These are phyloP conservation scores for Chlorencoelia australis DNA, from an alignment of 2,329 filamentous ascomycete genomes.

Conservation along the genomic window DNA sequence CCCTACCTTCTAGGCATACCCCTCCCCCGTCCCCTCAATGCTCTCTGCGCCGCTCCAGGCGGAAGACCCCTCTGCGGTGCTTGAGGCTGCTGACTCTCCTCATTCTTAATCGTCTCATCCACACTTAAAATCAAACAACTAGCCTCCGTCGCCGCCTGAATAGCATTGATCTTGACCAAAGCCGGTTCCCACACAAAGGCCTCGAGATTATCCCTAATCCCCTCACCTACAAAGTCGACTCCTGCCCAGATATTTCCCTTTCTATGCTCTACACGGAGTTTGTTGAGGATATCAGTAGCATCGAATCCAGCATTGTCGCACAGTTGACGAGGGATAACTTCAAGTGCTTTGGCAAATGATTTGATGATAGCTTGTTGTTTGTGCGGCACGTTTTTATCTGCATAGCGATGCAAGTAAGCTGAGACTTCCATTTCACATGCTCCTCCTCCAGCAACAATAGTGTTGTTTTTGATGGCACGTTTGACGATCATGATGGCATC, in stretches of 20 bases:
- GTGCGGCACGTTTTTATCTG: conserved; percentile 83
- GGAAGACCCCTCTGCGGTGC: conserved; percentile 66
- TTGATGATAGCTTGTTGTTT: conserved; percentile 98
- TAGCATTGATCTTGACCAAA: conserved; percentile 92
- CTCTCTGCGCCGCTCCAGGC: conserved; percentile 78
- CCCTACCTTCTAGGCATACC: conserved; percentile 68
- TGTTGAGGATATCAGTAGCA: conserved; percentile 94
- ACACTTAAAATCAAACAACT: conserved; percentile 92
- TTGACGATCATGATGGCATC: conserved; percentile 99
- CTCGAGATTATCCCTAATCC: conserved; percentile 88
- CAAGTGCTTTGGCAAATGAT: conserved; percentile 91
- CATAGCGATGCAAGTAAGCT: conserved; percentile 82
- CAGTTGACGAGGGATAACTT: conserved; percentile 91
- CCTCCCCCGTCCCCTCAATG: conserved; percentile 70
- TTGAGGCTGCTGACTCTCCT: conserved; percentile 80
- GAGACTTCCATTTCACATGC: conserved; percentile 96
- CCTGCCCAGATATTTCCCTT: conserved; percentile 91
- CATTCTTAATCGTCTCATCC: conserved; percentile 97
- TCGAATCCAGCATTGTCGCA: conserved; percentile 99
- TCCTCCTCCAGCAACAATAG: conserved; percentile 90
- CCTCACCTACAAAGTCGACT: conserved; percentile 89
- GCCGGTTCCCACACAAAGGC: conserved; percentile 96
- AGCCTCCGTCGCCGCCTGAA: conserved; percentile 92
- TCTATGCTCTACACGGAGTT: conserved; percentile 89
- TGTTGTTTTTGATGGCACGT: conserved; percentile 88